Conservation (phyloP, 139 green algal species). For the Coelastrella sp. region DNA sequence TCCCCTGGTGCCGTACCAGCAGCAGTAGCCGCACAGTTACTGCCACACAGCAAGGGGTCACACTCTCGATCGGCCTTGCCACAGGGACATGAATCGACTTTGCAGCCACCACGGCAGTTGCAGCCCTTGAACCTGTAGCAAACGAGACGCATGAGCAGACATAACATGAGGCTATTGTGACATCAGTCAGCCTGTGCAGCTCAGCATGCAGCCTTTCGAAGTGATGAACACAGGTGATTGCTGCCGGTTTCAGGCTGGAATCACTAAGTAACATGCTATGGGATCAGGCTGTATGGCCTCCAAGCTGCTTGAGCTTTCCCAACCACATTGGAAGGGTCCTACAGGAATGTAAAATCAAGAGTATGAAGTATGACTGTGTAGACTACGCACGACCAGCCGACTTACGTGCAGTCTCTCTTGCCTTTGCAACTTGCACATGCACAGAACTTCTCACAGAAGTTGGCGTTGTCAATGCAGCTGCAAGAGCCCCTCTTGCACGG, state of each 20-base stretch:
- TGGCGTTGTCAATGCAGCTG: constrained; percentile 61
- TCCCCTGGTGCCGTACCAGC: not conserved
- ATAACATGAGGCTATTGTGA: not conserved
- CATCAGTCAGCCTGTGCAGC: not conserved
- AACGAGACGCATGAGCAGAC: not conserved
- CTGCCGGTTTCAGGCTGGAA: not conserved
- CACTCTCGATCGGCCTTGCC: constrained; percentile 87
- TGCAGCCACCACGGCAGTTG: constrained; percentile 73
- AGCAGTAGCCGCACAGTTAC: not conserved
- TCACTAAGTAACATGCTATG: not conserved
- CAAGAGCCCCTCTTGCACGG: constrained; percentile 54
- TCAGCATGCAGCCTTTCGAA: not conserved
- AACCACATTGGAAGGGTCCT: not conserved
- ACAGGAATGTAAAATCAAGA: not conserved
- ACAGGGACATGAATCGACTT: constrained; percentile 82
- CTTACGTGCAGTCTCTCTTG: constrained; percentile 53
- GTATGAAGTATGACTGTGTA: not conserved
- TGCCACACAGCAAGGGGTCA: constrained; percentile 89
- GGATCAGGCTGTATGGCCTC: not conserved
- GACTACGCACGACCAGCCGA: not conserved
- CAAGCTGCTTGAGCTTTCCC: not conserved
- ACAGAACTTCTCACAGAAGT: constrained; percentile 83
- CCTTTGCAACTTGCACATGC: constrained; percentile 61
- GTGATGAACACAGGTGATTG: not conserved
- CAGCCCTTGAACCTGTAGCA: constrained; percentile 82